These are phyloP conservation scores for Penicillium coffeae DNA, from an alignment of 495 filamentous ascomycete genomes.

Conservation along the genomic window DNA sequence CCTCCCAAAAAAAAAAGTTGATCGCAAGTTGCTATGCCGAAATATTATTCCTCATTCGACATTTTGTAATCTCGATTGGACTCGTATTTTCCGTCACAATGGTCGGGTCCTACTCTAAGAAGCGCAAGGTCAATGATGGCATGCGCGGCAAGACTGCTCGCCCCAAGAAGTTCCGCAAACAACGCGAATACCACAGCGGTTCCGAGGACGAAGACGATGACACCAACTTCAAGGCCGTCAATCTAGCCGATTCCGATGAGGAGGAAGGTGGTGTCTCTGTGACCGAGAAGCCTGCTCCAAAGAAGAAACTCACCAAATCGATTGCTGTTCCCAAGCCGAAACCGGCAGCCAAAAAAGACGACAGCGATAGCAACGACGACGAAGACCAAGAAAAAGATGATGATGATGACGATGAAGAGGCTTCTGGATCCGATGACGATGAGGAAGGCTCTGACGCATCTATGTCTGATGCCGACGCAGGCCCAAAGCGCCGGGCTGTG, in stretches of 20 bases:
- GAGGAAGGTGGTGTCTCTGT: slow-evolving; percentile 32
- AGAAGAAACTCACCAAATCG: slow-evolving; percentile 23
- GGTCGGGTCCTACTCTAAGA: slow-evolving; percentile 48
- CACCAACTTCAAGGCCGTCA: slow-evolving; percentile 55
- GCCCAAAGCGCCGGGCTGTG: slow-evolving; percentile 22
- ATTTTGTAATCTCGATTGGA: slow-evolving; percentile 4
- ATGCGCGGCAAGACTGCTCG: slow-evolving; percentile 50
- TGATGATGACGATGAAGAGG: slow-evolving; percentile 25
- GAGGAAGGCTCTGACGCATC: slow-evolving; percentile 26
- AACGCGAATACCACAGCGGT: slow-evolving; percentile 69
- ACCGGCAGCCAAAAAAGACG: slow-evolving; percentile 14
- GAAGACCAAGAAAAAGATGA: slow-evolving; percentile 35
- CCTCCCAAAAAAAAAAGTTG: slow-evolving; percentile 38
- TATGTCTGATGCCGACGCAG: slow-evolving; percentile 14
- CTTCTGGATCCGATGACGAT: slow-evolving; percentile 26
- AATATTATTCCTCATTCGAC: not conserved
- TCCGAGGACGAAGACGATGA: slow-evolving; percentile 55
- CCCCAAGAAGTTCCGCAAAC: slow-evolving; percentile 68
- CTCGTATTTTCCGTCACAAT: slow-evolving; percentile 17
- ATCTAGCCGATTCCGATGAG: slow-evolving; percentile 66
- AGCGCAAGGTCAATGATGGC: slow-evolving; percentile 57
- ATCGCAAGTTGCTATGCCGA: slow-evolving; percentile 7
- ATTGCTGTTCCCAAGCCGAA: slow-evolving; percentile 15
- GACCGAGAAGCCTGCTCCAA: slow-evolving; percentile 16
- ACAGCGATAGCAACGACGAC: slow-evolving; percentile 27